These are phyloP conservation scores for Metarhizium rileyi DNA, from an alignment of 2,329 filamentous ascomycete species.

Conservation along the genomic window DNA sequence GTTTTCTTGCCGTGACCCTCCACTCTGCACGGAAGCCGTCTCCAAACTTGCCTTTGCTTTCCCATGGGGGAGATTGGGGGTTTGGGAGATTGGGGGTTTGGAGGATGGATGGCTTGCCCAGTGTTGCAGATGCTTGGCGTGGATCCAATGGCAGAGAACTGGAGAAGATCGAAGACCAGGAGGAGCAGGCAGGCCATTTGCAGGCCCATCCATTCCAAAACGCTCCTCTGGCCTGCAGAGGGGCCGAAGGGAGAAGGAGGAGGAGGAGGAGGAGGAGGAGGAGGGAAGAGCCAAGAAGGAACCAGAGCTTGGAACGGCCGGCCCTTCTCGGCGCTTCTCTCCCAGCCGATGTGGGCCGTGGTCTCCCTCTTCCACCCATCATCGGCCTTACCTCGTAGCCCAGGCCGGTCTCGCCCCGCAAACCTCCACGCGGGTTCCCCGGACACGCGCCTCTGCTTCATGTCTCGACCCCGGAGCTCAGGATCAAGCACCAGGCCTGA, in stretches of 20 bases:
- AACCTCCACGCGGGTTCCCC: slow-evolving; percentile 18
- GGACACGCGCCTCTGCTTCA: slow-evolving; percentile 13
- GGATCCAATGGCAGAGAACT: neutral
- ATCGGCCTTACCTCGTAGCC: slow-evolving; percentile 25
- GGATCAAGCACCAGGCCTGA: neutral
- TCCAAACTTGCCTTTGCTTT: neutral
- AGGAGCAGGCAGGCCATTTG: neutral
- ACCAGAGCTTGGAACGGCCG: slow-evolving; percentile 13
- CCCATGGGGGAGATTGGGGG: neutral
- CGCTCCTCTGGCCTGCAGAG: too few relatives aligned
- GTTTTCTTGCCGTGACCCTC: neutral
- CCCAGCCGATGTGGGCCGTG: slow-evolving; percentile 6
- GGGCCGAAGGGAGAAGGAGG: too few relatives aligned
- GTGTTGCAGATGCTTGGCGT: neutral
- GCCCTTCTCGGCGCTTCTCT: slow-evolving; percentile 28
- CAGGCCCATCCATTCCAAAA: neutral
- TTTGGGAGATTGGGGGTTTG: neutral
- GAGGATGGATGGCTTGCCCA: too few relatives aligned
- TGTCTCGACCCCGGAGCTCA: neutral
- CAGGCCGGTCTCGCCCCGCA: slow-evolving; percentile 10
- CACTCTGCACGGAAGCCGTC: neutral
- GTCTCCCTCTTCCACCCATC: slow-evolving; percentile 6
- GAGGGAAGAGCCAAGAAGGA: neutral
- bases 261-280: too few relatives aligned
- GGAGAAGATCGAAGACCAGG: neutral